Conservation (phyloP, 176 grass and related monocot species). For the Aegilops bicornis region DNA sequence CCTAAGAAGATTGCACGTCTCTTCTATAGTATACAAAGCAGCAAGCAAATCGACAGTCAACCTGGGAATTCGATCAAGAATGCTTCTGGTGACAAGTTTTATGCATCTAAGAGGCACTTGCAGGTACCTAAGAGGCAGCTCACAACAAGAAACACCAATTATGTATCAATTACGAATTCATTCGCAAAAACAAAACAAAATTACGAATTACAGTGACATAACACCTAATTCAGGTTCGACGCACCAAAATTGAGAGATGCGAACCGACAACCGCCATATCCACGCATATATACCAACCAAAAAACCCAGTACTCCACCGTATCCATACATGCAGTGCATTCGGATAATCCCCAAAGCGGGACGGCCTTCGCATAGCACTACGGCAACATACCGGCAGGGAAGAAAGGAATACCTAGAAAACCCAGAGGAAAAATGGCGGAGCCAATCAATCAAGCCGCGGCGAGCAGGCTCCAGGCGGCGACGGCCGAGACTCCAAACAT, state of each 20-base stretch:
- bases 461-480: constrained; percentile 20
- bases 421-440: background rate
- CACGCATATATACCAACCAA: background rate
- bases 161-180: background rate
- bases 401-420: background rate
- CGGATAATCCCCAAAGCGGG: background rate
- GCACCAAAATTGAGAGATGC: background rate
- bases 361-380: background rate
- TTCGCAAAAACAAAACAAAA: background rate
- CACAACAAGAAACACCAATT: background rate
- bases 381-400: background rate
- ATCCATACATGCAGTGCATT: background rate
- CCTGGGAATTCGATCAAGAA: background rate
- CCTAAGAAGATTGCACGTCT: background rate
- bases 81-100: background rate
- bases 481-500: constrained; percentile 13
- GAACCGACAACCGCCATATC: constrained; percentile 2
- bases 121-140: background rate
- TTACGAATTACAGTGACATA: background rate
- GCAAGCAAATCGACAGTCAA: background rate
- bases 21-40: background rate
- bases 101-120: background rate
- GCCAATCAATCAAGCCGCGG: constrained; percentile 31
- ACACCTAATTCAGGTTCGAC: constrained; percentile 2
- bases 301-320: background rate